A percentile compares a stretch with the other conserved stretches of the same genome.
Conservation (phyloP, 768 basidiomycete species). For the Tulasnella sp. region DNA sequence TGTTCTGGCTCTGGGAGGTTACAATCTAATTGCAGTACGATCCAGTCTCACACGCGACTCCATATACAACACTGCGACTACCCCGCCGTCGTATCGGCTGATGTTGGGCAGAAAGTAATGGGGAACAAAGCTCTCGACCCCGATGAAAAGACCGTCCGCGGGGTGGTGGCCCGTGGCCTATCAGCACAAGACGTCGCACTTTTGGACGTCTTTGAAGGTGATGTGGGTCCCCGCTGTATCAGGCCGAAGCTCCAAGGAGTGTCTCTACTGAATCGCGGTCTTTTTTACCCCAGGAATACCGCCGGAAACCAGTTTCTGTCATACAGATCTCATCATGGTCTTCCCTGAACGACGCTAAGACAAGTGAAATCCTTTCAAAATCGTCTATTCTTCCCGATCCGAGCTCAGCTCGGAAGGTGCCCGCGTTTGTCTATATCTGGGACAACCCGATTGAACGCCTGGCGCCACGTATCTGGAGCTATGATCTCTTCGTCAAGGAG, state of each 20-base stretch:
- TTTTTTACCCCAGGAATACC: constrained; percentile 53
- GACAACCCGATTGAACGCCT: constrained; percentile 34
- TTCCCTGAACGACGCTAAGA: constrained; percentile 27
- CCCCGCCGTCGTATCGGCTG: constrained; percentile 65
- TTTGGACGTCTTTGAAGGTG: constrained; percentile 76
- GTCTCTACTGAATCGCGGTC: neutral
- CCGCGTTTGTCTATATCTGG: constrained; percentile 72
- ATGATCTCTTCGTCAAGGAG: constrained; percentile 64
- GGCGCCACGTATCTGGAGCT: constrained; percentile 61
- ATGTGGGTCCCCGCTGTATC: constrained; percentile 35
- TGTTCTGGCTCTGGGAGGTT: neutral
- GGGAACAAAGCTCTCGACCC: constrained; percentile 35
- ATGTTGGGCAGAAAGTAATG: constrained; percentile 39
- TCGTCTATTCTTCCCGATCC: constrained; percentile 32
- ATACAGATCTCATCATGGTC: constrained; percentile 42
- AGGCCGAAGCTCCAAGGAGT: neutral
- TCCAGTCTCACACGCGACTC: constrained; percentile 4
- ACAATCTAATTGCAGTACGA: neutral
- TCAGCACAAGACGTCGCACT: constrained; percentile 48
- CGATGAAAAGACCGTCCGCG: constrained; percentile 64
- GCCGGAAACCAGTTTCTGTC: constrained; percentile 41
- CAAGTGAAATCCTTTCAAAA: constrained; percentile 32
- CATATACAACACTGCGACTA: constrained; percentile 54
- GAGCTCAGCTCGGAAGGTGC: constrained; percentile 24
- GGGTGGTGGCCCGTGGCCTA: constrained; percentile 68